Evolutionary conservation across 2,329 filamentous ascomycete species (phyloP), one percentile per base, ranked within the genome.

Genomic region (Colletotrichum acutatum): DNA sequence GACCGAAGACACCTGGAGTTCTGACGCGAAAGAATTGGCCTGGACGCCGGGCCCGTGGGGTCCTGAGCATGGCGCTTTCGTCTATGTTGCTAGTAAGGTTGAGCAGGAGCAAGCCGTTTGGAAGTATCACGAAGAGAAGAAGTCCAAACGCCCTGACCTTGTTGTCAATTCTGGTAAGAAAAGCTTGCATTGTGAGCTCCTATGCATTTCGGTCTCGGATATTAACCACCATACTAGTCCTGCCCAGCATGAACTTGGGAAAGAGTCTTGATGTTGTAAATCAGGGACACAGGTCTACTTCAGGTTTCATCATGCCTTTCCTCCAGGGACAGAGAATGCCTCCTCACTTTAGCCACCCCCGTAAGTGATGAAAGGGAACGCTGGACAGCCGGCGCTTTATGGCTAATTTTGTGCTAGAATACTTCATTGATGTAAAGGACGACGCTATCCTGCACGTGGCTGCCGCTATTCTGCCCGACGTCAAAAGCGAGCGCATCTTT

Each of bases 401-500:
- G 2, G 11, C 53, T 22, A 6, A 65, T 5, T 14, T 2, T 2
- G 32, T 22, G 2, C 62, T 34, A 89, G 84, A 82, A 77, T 82
- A 85, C 77, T 84, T 79, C 76, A 79, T 88, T 28, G 81, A 88
- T 74, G 83, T 87, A 0, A 79, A 85, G 12, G 88, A 91, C 64
- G 77, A 77, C 4, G 89, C 87, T 0, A 80, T 85, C 0, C 78
- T 91, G 0, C 89, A 91, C 53, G 81, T 90, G 3, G 85, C 86
- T 3, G 89, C 86, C 0, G 79, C 88, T 8, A 80, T 89, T 0
- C 80, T 88, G 26, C 80, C 82, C 0, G 80, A 82, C 0, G 83
- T 90, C 0, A 72, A 79, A 2, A 82, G 83, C 0, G 85, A 91
- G 76, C 84, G 90, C 1, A 77, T 92, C 9, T 89, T 90, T 76